A percentile compares a stretch with the other conserved stretches of the same genome.
These are phyloP conservation scores for Salvia rosmarinus DNA, from an alignment of 257 asterid genomes.

Conservation along the genomic window DNA sequence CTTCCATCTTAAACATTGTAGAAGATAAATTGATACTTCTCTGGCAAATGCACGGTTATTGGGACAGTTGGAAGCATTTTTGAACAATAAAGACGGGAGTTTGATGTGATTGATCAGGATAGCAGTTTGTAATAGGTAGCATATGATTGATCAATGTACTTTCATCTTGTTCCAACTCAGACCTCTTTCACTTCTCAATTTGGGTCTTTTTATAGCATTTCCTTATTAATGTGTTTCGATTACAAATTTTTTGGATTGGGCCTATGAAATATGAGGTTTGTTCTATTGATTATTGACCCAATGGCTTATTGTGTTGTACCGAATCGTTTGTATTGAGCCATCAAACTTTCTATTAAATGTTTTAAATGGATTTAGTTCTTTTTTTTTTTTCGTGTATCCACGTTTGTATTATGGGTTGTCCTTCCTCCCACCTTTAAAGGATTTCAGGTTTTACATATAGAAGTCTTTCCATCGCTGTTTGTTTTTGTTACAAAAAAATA, in stretches of 20 bases:
- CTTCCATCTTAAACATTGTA: not conserved
- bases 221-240: not conserved
- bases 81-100: not conserved
- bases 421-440: too few relatives aligned
- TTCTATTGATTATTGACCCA: not conserved
- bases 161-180: not conserved
- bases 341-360: not conserved
- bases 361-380: too few relatives aligned
- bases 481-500: too few relatives aligned
- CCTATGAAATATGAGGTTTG: not conserved
- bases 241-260: not conserved
- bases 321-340: not conserved
- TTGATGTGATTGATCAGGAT: not conserved
- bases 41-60: not conserved
- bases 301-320: not conserved
- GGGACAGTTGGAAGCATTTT: not conserved
- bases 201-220: not conserved
- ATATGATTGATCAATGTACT: not conserved
- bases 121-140: not conserved
- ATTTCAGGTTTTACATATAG: too few relatives aligned
- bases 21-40: not conserved
- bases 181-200: not conserved
- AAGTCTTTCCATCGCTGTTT: too few relatives aligned
- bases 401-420: too few relatives aligned
- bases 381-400: too few relatives aligned